phyloP scores from a whole-genome alignment of 2,329 filamentous ascomycete genomes.

The Didymella glomerata region DNA sequence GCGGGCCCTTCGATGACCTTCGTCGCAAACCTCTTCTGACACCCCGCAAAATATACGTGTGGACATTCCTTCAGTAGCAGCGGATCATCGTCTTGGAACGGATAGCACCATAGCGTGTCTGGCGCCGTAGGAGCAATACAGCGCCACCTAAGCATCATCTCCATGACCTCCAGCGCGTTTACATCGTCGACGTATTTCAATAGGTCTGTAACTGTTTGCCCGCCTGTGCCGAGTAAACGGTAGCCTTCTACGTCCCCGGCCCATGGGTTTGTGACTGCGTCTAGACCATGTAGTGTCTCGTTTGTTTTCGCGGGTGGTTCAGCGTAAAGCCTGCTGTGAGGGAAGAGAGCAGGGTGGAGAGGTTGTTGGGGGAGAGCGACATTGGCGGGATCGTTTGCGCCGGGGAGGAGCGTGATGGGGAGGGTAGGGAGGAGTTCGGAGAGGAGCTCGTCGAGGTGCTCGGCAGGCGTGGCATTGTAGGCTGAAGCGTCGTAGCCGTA shows the following conservation, averaged over 20 bases:
- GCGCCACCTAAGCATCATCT: slow-evolving; percentile 91
- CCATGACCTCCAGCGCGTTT: slow-evolving; percentile 86
- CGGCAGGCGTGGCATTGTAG: slow-evolving; percentile 87
- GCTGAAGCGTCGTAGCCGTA: slow-evolving; percentile 92
- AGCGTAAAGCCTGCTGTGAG: slow-evolving; percentile 74
- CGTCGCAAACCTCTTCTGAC: slow-evolving; percentile 80
- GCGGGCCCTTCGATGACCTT: slow-evolving; percentile 70
- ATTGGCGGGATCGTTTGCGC: slow-evolving; percentile 85
- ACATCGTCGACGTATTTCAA: slow-evolving; percentile 87
- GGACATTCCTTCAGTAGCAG: slow-evolving; percentile 87
- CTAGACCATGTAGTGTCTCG: slow-evolving; percentile 73
- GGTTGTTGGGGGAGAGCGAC: slow-evolving; percentile 90
- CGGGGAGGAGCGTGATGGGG: slow-evolving; percentile 88
- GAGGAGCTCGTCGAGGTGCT: slow-evolving; percentile 84
- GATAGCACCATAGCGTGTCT: slow-evolving; percentile 95
- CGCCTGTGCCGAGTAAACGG: slow-evolving; percentile 84
- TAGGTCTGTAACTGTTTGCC: slow-evolving; percentile 93
- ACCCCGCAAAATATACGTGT: slow-evolving; percentile 90
- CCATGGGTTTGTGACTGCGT: slow-evolving; percentile 92
- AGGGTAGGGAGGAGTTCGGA: slow-evolving; percentile 82
- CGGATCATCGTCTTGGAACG: slow-evolving; percentile 91
- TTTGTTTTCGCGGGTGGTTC: slow-evolving; percentile 55
- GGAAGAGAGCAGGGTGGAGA: slow-evolving; percentile 92
- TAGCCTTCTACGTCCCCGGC: slow-evolving; percentile 90
- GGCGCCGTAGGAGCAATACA: slow-evolving; percentile 92